Percentiles rank a stretch among this genome's conserved stretches.
Evolutionary conservation across 169 alveolate genomes (phyloP).

Genomic region (Plasmodium reichenowi): DNA sequence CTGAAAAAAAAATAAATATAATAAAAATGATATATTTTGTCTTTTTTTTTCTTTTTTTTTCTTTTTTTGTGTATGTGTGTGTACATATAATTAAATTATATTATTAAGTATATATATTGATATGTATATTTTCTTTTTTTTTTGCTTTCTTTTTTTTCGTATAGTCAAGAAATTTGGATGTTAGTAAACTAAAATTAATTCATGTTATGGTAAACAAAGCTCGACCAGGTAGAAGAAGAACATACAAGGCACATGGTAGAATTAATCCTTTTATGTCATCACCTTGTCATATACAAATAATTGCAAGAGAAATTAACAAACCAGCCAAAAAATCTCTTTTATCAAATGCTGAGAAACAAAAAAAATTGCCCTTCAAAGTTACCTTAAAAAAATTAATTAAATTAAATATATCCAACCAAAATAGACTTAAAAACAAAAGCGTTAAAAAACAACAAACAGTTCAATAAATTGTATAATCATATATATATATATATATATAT

Average conservation of each 20-base stretch:
- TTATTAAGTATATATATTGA: background rate
- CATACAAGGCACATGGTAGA: constrained; percentile 99
- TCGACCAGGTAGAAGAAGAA: constrained; percentile 97
- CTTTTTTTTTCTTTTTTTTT: background rate
- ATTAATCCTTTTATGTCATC: constrained; percentile 94
- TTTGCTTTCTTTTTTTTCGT: background rate
- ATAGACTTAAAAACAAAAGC: constrained; percentile 15
- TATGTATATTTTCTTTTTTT: background rate
- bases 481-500: too few relatives aligned
- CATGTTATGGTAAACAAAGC: constrained; percentile 97
- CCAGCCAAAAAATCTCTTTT: constrained; percentile 71
- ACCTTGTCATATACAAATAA: constrained; percentile 93
- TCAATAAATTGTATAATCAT: too few relatives aligned
- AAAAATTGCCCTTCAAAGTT: constrained; percentile 39
- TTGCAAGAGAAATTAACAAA: constrained; percentile 89
- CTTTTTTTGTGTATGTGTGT: background rate
- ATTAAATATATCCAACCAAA: constrained; percentile 42
- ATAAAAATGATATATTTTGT: constrained; percentile 18
- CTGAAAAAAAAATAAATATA: constrained; percentile 77
- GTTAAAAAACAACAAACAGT: constrained; percentile 11
- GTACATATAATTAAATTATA: background rate
- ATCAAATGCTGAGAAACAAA: constrained; percentile 51
- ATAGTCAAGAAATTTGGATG: constrained; percentile 93
- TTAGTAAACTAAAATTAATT: constrained; percentile 91
- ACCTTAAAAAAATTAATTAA: constrained; percentile 70